Percentiles rank a stretch among this genome's conserved stretches.
These are phyloP conservation scores for Tolypocladium paradoxum DNA, from an alignment of 2,329 filamentous ascomycete genomes.

Conservation along the genomic window DNA sequence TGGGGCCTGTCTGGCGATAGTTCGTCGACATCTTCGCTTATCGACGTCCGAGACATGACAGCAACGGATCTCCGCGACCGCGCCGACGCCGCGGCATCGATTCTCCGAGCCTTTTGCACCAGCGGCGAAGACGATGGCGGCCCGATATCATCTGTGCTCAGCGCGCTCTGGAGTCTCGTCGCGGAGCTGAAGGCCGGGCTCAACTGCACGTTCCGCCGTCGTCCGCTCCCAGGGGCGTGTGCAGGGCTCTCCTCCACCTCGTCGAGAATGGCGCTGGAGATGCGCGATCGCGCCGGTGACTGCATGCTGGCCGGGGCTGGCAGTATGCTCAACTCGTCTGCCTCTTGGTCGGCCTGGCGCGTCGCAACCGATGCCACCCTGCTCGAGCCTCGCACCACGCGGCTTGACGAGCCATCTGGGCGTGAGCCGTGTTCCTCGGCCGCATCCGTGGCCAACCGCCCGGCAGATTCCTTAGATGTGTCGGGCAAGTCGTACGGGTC, in stretches of 20 bases:
- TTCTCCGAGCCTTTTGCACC: slow-evolving; percentile 28
- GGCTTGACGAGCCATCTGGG: not conserved
- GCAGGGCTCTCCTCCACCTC: slow-evolving; percentile 35
- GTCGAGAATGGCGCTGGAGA: slow-evolving; percentile 8
- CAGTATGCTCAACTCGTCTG: slow-evolving; percentile 12
- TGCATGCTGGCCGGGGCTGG: slow-evolving; percentile 5
- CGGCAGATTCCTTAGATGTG: slow-evolving; percentile 17
- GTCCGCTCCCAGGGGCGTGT: slow-evolving; percentile 45
- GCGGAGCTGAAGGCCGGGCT: slow-evolving; percentile 27
- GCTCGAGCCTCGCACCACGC: not conserved
- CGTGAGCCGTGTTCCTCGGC: not conserved
- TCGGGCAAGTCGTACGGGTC: slow-evolving; percentile 19
- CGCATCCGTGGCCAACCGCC: slow-evolving; percentile 1
- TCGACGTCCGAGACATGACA: not conserved
- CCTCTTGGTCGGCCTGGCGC: slow-evolving; percentile 3
- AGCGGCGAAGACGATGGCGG: slow-evolving; percentile 30
- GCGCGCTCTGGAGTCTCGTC: slow-evolving; percentile 29
- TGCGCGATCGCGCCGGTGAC: slow-evolving; percentile 5
- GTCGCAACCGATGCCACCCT: slow-evolving; percentile 1
- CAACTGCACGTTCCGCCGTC: slow-evolving; percentile 28
- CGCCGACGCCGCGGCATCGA: slow-evolving; percentile 17
- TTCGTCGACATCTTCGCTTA: slow-evolving; percentile 17
- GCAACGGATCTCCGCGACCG: slow-evolving; percentile 15
- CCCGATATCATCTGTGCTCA: slow-evolving; percentile 19
- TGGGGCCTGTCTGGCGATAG: slow-evolving; percentile 18